These are phyloP conservation scores for Streptanthus diversifolius DNA, from an alignment of 345 rosid genomes.

Conservation along the genomic window DNA sequence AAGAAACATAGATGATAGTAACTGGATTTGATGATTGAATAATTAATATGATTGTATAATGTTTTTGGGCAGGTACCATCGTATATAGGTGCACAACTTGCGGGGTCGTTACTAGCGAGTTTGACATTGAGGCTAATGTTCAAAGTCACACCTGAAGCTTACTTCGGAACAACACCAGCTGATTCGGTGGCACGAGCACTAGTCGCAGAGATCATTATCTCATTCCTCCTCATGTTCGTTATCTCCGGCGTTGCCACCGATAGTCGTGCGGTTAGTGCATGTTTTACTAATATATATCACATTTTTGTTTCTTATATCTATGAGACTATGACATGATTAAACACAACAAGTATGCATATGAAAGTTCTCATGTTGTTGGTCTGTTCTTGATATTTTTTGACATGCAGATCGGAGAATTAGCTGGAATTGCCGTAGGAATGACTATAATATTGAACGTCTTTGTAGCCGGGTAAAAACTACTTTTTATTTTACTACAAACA, in stretches of 20 bases:
- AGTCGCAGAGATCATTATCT: constrained; percentile 49
- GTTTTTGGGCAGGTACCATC: constrained; percentile 42
- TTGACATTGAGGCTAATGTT: constrained; percentile 43
- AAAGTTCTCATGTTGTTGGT: not conserved
- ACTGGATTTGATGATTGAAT: no score
- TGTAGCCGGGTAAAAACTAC: constrained; percentile 43
- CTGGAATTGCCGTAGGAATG: constrained; percentile 56
- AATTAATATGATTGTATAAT: not conserved
- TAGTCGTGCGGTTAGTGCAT: constrained; percentile 10
- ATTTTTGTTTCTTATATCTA: not conserved
- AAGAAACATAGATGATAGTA: no score
- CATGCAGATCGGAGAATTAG: constrained; percentile 48
- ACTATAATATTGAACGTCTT: constrained; percentile 53
- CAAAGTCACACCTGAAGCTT: constrained; percentile 44
- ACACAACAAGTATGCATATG: not conserved
- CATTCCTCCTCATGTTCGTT: constrained; percentile 69
- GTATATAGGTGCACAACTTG: constrained; percentile 48
- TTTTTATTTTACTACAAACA: not conserved
- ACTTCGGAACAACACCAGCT: constrained; percentile 55
- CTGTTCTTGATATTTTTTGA: not conserved
- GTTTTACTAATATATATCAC: not conserved
- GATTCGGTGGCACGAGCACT: constrained; percentile 54
- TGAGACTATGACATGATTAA: not conserved
- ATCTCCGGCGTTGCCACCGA: constrained; percentile 49
- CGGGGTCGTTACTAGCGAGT: constrained; percentile 60